phyloP scores from a whole-genome alignment of 768 basidiomycete species.

The Cystofilobasidium capitatum region DNA sequence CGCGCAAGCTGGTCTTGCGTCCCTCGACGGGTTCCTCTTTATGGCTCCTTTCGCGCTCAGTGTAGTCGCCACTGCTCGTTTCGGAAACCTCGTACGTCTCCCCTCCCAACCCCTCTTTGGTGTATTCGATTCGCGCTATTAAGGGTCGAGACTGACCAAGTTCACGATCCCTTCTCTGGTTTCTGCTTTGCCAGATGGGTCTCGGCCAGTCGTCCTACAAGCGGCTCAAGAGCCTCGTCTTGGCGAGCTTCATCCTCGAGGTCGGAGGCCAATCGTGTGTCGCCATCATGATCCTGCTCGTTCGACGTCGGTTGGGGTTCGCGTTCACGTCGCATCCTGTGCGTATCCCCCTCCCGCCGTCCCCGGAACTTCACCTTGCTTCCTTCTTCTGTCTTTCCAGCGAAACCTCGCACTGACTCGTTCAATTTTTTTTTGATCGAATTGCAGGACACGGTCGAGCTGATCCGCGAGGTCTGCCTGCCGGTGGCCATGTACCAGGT shows the following conservation, averaged over 20 bases:
- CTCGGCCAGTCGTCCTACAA: slow-evolving; percentile 50
- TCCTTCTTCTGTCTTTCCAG: slow-evolving; percentile 52
- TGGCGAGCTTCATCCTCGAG: slow-evolving; percentile 58
- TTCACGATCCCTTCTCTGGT: background rate
- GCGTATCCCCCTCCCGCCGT: slow-evolving; percentile 46
- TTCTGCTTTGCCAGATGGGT: slow-evolving; percentile 8
- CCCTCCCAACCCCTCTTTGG: too few species aligned
- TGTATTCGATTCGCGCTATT: too few species aligned
- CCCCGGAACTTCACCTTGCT: slow-evolving; percentile 50
- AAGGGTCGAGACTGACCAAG: too few species aligned
- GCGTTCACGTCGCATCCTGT: slow-evolving; percentile 57
- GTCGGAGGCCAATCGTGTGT: slow-evolving; percentile 52
- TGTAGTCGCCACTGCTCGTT: slow-evolving; percentile 60
- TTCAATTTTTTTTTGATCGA: slow-evolving; percentile 50
- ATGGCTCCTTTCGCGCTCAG: slow-evolving; percentile 58
- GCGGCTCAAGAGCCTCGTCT: slow-evolving; percentile 51
- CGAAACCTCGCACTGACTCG: background rate
- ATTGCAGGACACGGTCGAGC: slow-evolving; percentile 47
- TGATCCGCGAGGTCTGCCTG: slow-evolving; percentile 50
- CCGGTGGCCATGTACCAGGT: slow-evolving; percentile 53
- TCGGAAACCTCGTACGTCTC: slow-evolving; percentile 53
- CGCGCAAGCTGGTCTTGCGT: slow-evolving; percentile 50
- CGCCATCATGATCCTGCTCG: slow-evolving; percentile 52
- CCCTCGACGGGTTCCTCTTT: slow-evolving; percentile 45
- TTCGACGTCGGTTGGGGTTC: slow-evolving; percentile 57